Percentiles rank a stretch among this genome's conserved stretches.
Evolutionary conservation across 1,139 yeast species (phyloP).

Genomic region (Geotrichum fermentans): DNA sequence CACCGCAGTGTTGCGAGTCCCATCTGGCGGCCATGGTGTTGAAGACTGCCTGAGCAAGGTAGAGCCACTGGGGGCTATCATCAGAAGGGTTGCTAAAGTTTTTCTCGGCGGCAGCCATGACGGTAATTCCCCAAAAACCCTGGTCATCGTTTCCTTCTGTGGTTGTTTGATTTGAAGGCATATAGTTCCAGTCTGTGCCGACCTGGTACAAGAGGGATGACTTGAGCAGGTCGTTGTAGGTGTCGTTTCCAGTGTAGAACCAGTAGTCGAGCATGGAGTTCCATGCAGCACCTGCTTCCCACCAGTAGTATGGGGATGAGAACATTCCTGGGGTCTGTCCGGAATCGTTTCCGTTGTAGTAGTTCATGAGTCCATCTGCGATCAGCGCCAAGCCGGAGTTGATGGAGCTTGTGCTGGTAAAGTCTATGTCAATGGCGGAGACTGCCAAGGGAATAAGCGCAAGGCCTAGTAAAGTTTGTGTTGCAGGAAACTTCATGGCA

Average conservation of each 20-base stretch:
- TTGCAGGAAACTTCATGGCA: too few species aligned
- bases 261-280: too few species aligned
- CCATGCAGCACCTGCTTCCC: constrained; percentile 97
- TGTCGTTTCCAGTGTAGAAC: too few species aligned
- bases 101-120: constrained; percentile 76
- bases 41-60: constrained; percentile 72
- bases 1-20: constrained; percentile 70
- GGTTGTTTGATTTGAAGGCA: constrained; percentile 63
- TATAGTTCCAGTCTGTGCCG: too few species aligned
- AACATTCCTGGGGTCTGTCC: constrained; percentile 70
- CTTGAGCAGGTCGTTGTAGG: constrained; percentile 50
- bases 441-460: not conserved
- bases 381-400: constrained; percentile 50
- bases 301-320: constrained; percentile 77
- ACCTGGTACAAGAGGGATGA: constrained; percentile 59
- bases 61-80: constrained; percentile 59
- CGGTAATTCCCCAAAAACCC: constrained; percentile 85
- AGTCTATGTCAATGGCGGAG: constrained; percentile 22
- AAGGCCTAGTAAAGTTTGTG: too few species aligned
- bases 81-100: constrained; percentile 63
- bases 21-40: constrained; percentile 79
- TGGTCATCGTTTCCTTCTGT: constrained; percentile 92
- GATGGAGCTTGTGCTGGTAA: constrained; percentile 28
- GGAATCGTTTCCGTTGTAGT: constrained; percentile 54
- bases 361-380: constrained; percentile 55